Evolutionary conservation across 2,329 filamentous ascomycete species (phyloP), one percentile per base, ranked within the genome.

Genomic region (Malbranchea cinnamomea): DNA sequence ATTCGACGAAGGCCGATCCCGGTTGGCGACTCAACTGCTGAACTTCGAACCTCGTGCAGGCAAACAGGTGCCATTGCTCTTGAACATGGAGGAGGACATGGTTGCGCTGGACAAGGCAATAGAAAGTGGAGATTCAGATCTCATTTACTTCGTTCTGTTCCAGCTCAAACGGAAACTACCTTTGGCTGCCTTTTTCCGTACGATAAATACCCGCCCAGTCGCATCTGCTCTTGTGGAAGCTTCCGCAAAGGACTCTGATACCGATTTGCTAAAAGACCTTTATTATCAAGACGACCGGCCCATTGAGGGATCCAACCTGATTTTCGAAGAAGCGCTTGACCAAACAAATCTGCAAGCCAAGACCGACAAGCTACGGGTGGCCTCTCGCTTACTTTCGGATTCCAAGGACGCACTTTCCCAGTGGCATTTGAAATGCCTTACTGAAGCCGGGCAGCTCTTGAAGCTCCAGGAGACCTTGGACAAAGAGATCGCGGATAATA

Each of bases 221-320:
- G 89, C 89, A 3, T 84, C 82, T 2, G 82, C 89, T 0, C 68
- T 98, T 7, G 81, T 98, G 14, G 89, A 98, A 53, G 71, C 83
- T 2, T 78, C 77, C 0, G 87, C 89, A 0, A 64, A 68, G 29
- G 73, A 81, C 29, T 78, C 92, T 45, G 84, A 92, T 44, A 67
- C 71, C 1, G 74, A 79, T 31, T 56, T 98, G 13, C 70, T 98
- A 15, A 98, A 95, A 47, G 89, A 95, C 48, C 63, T 98, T 3
- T 98, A 89, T 59, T 98, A 98, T 51, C 89, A 95, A 57, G 89
- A 95, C 45, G 89, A 98, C 50, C 74, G 87, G 4, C 73, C 85
- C 3, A 62, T 84, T 4, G 89, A 95, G 40, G 84, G 89, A 3
- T 80, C 87, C 0, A 79, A 83, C 34, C 73, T 98, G 2, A 79